Evolutionary conservation across 371 early-diverging fungal genomes (phyloP).

Genomic region (Mucor indicus): DNA sequence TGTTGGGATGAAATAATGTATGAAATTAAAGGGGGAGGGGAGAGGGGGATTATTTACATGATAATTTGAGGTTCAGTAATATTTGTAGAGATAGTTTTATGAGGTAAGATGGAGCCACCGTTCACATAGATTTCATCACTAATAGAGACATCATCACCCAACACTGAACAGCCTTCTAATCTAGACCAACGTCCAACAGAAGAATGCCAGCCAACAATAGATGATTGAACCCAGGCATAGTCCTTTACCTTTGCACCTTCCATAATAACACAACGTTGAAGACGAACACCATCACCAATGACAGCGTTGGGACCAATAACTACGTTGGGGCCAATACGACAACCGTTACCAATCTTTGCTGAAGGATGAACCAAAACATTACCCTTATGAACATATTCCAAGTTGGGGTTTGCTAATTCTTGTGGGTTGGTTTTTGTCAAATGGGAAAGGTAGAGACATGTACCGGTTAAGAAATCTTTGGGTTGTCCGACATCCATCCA

Average conservation of each 20-base stretch:
- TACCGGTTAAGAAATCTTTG: conserved; percentile 97
- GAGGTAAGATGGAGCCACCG: conserved; percentile 93
- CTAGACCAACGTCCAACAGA: conserved; percentile 94
- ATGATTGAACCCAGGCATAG: conserved; percentile 88
- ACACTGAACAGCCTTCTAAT: conserved; percentile 89
- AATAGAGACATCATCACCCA: conserved; percentile 95
- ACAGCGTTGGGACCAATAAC: conserved; percentile 91
- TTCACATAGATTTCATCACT: conserved; percentile 92
- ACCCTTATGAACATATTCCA: conserved; percentile 74
- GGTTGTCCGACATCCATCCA: conserved; percentile 99
- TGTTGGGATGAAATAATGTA: too few species aligned
- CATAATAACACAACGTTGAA: conserved; percentile 90
- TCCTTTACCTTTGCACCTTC: conserved; percentile 89
- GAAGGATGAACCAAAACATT: conserved; percentile 91
- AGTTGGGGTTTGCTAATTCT: conserved; percentile 64
- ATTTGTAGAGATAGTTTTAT: conserved; percentile 86
- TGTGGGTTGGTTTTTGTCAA: conserved; percentile 75
- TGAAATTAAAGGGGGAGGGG: too few species aligned
- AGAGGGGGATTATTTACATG: conserved; percentile 87
- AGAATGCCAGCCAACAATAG: conserved; percentile 98
- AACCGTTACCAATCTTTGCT: conserved; percentile 91
- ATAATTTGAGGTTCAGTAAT: conserved; percentile 95
- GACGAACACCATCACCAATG: conserved; percentile 94
- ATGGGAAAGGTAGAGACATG: conserved; percentile 89
- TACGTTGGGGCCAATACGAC: conserved; percentile 96